Evolutionary conservation across 164 flowering plant species (phyloP), one percentile per base, ranked within the genome.

Genomic region (Sedum album): DNA sequence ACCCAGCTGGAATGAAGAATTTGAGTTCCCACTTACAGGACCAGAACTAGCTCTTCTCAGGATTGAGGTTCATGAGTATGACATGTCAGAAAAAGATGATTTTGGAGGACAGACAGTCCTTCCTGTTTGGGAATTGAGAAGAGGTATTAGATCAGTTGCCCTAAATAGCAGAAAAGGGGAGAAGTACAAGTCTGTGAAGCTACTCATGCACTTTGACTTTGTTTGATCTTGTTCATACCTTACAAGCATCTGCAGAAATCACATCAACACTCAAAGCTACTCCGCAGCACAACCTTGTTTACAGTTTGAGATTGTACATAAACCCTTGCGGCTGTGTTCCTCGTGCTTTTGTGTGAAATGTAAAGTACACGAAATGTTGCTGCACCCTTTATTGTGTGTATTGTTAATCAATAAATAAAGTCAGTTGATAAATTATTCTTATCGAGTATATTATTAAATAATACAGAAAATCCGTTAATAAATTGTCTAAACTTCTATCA

Each of bases 41-140:
- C 96, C 96, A 20, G 96, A 89, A 70, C 77, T 89, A n/a, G 96
- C 93, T 70, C 53, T 89, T 61, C 88, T 89, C 21, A 79, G 90
- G 0, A 72, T 88, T 39, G 93, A 86, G 76, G 96, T 85, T 64
- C 87, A 81, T 8, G 93, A 89, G 66, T 87, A 86, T 57, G 96
- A 86, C 82, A 83, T 78, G 85, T 83, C 91, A 3, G 91, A 84
- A 66, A 90, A 90, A 69, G 90, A 88, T 70, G 93, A 90, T 69
- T 90, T 90, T 68, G 91, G 83, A 23, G 96, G 96, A 46, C 96
- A 90, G 73, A 79, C 88, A 49, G 82, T 85, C 77, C 73, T 86
- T 15, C 93, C 96, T 0, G 80, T 88, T 26, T 79, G 75, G 5
- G 96, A 90, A 75, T 73, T 90, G 49, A 76, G 80, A 67, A 69